These are phyloP conservation scores for Coniella vitis DNA, from an alignment of 2,329 filamentous ascomycete species.

Conservation along the genomic window DNA sequence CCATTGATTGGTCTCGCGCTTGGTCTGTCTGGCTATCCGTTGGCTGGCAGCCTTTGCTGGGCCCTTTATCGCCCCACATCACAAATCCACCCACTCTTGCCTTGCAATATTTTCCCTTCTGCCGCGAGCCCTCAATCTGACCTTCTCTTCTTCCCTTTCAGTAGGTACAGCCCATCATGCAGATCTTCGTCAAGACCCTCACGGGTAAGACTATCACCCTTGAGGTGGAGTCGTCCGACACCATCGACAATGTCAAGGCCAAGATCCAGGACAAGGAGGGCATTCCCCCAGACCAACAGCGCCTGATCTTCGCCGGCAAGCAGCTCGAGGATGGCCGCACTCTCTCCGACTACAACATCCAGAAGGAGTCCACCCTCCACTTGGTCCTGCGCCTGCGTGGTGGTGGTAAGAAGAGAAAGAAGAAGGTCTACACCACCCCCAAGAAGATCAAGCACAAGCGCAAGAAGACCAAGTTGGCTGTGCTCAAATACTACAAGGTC, in stretches of 20 bases:
- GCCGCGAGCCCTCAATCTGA: conserved; percentile 13
- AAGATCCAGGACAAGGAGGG: conserved; percentile 99
- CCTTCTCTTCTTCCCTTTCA: conserved; percentile 29
- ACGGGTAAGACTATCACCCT: conserved; percentile 99
- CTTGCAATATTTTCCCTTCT: conserved; percentile 10
- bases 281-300: conserved; percentile 98
- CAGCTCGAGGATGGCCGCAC: conserved; percentile 99
- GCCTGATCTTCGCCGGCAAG: conserved; percentile 99
- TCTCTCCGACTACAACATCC: conserved; percentile 99
- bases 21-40: neutral
- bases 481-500: conserved; percentile 99
- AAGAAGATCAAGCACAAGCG: conserved; percentile 99
- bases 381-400: conserved; percentile 96
- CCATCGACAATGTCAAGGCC: conserved; percentile 99
- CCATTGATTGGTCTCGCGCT: neutral
- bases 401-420: conserved; percentile 99
- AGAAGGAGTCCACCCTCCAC: conserved; percentile 99
- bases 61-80: conserved; percentile 15
- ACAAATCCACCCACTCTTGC: conserved; percentile 15
- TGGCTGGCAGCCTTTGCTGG: neutral
- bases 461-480: conserved; percentile 99
- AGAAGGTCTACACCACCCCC: conserved; percentile 99
- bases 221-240: conserved; percentile 99
- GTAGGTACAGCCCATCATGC: conserved; percentile 56
- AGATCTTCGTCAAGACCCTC: conserved; percentile 77